Conservation (phyloP, 164 flowering plant species). For the Nymphaea thermarum region DNA sequence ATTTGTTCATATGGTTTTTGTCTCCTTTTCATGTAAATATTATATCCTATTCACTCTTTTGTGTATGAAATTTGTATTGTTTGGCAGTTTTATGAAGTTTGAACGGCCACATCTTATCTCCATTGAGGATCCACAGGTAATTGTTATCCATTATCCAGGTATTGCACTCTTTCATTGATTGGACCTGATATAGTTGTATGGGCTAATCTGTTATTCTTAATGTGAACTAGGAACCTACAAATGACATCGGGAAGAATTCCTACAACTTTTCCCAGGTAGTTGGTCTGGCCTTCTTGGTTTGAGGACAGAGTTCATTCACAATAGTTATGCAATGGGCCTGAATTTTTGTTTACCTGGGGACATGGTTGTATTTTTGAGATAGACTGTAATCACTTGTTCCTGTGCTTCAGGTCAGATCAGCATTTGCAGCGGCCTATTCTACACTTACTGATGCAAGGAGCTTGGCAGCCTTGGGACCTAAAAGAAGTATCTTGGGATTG, state of each 20-base stretch:
- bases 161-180: not conserved
- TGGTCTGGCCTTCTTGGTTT: no score
- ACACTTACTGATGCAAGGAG: conserved; percentile 54
- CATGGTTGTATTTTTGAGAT: no score
- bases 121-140: conserved; percentile 95
- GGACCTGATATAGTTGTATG: no score
- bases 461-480: conserved; percentile 51
- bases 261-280: conserved; percentile 82
- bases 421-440: conserved; percentile 74
- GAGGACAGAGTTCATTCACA: not conserved
- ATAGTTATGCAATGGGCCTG: no score
- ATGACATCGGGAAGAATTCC: conserved; percentile 93
- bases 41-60: not conserved
- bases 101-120: conserved; percentile 50
- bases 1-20: not conserved
- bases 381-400: no score
- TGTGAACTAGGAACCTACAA: conserved; percentile 57
- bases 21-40: not conserved
- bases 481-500: conserved; percentile 79
- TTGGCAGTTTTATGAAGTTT: conserved; percentile 37
- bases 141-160: conserved; percentile 1
- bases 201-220: not conserved
- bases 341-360: no score
- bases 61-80: not conserved
- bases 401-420: conserved; percentile 62